Evolutionary conservation across 169 alveolate genomes (phyloP).

Genomic region (Plasmodium sp.): DNA sequence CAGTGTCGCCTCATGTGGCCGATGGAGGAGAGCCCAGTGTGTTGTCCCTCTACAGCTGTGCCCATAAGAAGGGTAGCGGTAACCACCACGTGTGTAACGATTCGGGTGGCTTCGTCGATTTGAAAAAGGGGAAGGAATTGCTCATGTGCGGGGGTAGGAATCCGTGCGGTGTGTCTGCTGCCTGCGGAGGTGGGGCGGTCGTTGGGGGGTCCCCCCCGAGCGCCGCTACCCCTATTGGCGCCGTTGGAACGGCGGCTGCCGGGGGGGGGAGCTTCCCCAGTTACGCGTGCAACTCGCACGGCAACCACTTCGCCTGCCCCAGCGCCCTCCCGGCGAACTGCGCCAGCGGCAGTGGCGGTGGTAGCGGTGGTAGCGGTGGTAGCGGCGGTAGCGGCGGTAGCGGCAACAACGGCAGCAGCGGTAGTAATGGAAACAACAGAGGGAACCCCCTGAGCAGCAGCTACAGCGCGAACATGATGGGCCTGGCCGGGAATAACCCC

Average conservation of each 20-base stretch:
- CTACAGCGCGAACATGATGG: background rate
- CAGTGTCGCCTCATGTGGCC: background rate
- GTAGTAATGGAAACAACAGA: background rate
- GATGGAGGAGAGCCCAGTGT: slow-evolving; percentile 25
- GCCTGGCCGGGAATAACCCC: background rate
- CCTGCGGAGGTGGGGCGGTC: background rate
- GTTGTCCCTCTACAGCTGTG: background rate
- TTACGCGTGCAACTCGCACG: background rate
- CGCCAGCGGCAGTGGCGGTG: background rate
- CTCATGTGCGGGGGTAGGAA: background rate
- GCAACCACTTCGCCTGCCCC: slow-evolving; percentile 1
- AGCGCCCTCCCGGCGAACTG: background rate
- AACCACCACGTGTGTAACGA: background rate
- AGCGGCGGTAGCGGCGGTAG: background rate
- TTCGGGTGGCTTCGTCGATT: slow-evolving; percentile 1
- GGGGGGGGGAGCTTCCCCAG: background rate
- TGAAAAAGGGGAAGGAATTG: slow-evolving; percentile 25
- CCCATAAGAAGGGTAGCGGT: background rate
- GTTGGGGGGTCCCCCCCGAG: background rate
- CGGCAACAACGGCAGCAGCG: background rate
- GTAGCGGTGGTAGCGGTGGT: no score
- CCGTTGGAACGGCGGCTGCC: background rate
- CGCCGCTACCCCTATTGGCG: background rate
- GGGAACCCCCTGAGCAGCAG: background rate
- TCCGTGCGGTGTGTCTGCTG: background rate